Evolutionary conservation across 2,329 filamentous ascomycete species (phyloP).

Genomic region (Diaporthe longicolla): DNA sequence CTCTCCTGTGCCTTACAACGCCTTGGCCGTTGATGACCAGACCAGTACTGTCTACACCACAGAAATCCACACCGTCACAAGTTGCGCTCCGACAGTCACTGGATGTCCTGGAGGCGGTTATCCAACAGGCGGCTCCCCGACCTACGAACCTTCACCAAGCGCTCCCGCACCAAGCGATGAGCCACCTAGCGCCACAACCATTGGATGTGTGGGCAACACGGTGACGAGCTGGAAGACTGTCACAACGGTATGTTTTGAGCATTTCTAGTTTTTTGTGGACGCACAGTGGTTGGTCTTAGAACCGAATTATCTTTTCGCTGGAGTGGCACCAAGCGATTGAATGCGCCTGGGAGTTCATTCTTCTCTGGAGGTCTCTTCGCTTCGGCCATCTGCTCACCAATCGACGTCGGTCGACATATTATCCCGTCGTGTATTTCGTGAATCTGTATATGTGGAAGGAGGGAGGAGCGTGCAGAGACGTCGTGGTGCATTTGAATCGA

Average conservation of each 20-base stretch:
- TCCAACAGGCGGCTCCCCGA: neutral
- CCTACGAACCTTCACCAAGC: neutral
- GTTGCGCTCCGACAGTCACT: slow-evolving; percentile 26
- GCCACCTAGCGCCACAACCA: slow-evolving; percentile 7
- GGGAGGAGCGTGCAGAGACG: neutral
- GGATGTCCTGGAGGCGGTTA: slow-evolving; percentile 9
- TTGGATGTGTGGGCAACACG: slow-evolving; percentile 22
- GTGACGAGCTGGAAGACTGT: slow-evolving; percentile 35
- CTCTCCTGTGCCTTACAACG: slow-evolving; percentile 7
- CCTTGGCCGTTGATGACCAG: neutral
- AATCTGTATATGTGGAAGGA: neutral
- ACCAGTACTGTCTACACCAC: slow-evolving; percentile 8
- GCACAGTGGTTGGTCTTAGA: too few species aligned
- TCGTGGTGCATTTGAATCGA: neutral
- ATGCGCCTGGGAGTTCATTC: neutral
- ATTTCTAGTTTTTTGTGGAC: neutral
- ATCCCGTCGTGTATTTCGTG: too few species aligned
- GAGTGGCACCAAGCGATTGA: neutral
- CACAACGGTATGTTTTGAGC: slow-evolving; percentile 19
- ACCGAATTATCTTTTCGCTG: too few species aligned
- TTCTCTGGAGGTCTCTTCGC: neutral
- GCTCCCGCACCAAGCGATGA: slow-evolving; percentile 6
- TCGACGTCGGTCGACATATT: too few species aligned
- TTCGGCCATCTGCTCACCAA: neutral
- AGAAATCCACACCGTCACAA: neutral